Conservation (phyloP, 345 rosid genomes). For the Pseudoturritis turrita region DNA sequence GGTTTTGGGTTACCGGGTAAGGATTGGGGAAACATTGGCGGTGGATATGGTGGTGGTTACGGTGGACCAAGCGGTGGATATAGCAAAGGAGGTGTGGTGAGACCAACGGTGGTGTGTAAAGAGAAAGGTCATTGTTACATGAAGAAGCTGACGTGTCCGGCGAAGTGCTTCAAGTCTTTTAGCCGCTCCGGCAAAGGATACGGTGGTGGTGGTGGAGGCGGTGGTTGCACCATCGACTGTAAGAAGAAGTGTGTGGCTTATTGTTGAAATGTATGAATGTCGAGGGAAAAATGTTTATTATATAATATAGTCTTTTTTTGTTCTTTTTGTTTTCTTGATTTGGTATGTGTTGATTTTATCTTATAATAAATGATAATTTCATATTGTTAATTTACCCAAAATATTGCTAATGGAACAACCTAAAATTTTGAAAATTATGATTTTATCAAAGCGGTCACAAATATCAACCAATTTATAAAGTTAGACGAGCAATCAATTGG, state of each 20-base stretch:
- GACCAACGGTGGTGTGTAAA: slow-evolving; percentile 63
- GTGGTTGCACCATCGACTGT: slow-evolving; percentile 87
- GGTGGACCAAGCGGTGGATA: slow-evolving; percentile 57
- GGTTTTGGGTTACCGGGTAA: slow-evolving; percentile 41
- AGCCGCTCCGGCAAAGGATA: slow-evolving; percentile 77
- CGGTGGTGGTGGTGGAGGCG: slow-evolving; percentile 88
- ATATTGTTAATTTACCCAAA: neutral
- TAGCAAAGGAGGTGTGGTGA: slow-evolving; percentile 47
- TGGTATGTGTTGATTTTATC: neutral
- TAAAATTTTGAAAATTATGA: too few relatives aligned
- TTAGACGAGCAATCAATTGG: too few relatives aligned
- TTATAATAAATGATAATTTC: neutral
- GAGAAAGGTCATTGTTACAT: slow-evolving; percentile 71
- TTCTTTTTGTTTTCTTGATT: neutral
- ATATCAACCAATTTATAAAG: too few relatives aligned
- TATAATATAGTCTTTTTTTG: neutral
- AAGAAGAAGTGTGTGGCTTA: slow-evolving; percentile 83
- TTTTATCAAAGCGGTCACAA: too few relatives aligned
- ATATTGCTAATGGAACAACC: neutral
- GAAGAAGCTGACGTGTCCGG: slow-evolving; percentile 85
- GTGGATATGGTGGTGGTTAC: slow-evolving; percentile 53
- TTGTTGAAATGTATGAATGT: slow-evolving; percentile 38
- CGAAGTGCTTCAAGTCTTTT: slow-evolving; percentile 74
- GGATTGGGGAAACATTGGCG: slow-evolving; percentile 44
- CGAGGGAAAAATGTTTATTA: neutral